phyloP scores from a whole-genome alignment of 768 basidiomycete species.

The Gloeopeniophorella convolvens region DNA sequence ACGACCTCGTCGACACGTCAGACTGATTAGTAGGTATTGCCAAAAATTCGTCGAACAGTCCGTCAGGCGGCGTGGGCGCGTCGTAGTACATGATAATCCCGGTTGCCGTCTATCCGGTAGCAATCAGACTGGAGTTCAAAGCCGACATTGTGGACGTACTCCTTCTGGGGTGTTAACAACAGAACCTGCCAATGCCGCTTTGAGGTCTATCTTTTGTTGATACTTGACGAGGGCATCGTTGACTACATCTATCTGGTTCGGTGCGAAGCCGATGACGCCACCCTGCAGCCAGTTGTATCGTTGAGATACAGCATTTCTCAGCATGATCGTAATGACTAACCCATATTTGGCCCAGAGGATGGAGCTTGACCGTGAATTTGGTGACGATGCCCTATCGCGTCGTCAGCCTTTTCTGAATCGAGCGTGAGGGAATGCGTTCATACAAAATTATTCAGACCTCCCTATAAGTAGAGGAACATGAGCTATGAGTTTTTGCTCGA shows the following conservation, averaged over 20 bases:
- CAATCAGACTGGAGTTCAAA: neutral
- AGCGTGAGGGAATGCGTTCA: too few relatives aligned
- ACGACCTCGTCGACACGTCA: neutral
- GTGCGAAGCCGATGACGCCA: neutral
- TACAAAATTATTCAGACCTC: too few relatives aligned
- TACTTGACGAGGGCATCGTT: neutral
- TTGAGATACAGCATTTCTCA: too few relatives aligned
- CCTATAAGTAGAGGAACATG: too few relatives aligned
- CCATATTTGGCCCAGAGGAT: too few relatives aligned
- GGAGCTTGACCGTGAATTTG: slow-evolving; percentile 22
- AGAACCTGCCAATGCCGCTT: neutral
- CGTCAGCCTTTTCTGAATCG: too few relatives aligned
- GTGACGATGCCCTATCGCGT: slow-evolving; percentile 11
- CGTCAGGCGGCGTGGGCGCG: slow-evolving; percentile 13
- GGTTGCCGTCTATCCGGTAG: neutral
- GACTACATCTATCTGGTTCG: neutral
- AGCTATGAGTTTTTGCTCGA: too few relatives aligned
- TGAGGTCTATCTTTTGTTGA: neutral
- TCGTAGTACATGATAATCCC: slow-evolving; percentile 18
- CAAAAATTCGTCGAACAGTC: slow-evolving; percentile 21
- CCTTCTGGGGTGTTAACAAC: too few relatives aligned
- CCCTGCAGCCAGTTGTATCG: neutral
- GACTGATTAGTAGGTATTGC: neutral
- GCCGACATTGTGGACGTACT: too few relatives aligned
- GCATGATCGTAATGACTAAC: too few relatives aligned